A percentile compares a stretch with the other conserved stretches of the same genome.
Conservation (phyloP, 495 filamentous ascomycete species). For the Platismatia glauca region DNA sequence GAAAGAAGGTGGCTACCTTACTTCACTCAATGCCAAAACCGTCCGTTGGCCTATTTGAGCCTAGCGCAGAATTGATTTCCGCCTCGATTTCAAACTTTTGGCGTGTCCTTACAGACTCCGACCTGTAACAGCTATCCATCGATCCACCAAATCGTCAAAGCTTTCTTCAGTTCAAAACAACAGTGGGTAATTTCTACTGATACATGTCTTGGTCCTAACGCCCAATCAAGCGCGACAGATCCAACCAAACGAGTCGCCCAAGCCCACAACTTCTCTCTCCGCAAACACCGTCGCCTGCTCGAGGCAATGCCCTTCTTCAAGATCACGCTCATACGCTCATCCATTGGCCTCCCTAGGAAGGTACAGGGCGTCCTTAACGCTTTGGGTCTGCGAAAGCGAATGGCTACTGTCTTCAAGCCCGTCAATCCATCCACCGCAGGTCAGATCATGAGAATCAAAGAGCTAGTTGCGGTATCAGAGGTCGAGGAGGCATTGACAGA, state of each 20-base stretch:
- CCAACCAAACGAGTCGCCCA: background rate
- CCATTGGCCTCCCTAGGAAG: conserved; percentile 82
- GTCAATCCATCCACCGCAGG: conserved; percentile 77
- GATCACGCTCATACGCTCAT: conserved; percentile 85
- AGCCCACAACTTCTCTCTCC: background rate
- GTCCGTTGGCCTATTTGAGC: no score
- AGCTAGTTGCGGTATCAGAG: conserved; percentile 80
- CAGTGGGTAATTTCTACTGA: background rate
- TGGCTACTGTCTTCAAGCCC: conserved; percentile 84
- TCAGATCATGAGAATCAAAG: conserved; percentile 97
- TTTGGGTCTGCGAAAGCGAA: conserved; percentile 80
- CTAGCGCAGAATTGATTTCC: background rate
- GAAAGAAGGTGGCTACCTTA: no score
- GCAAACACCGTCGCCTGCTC: background rate
- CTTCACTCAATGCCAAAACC: no score
- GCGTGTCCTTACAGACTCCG: background rate
- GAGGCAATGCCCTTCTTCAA: conserved; percentile 80
- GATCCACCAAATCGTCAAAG: background rate
- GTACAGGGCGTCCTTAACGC: conserved; percentile 77
- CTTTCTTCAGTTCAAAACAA: no score
- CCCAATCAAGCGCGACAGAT: background rate
- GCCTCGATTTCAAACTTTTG: background rate
- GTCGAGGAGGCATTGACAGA: conserved; percentile 63
- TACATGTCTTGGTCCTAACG: background rate
- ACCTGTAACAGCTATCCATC: background rate